Evolutionary conservation across 345 rosid species (phyloP).

Genomic region (Diplotaxis tenuifolia): DNA sequence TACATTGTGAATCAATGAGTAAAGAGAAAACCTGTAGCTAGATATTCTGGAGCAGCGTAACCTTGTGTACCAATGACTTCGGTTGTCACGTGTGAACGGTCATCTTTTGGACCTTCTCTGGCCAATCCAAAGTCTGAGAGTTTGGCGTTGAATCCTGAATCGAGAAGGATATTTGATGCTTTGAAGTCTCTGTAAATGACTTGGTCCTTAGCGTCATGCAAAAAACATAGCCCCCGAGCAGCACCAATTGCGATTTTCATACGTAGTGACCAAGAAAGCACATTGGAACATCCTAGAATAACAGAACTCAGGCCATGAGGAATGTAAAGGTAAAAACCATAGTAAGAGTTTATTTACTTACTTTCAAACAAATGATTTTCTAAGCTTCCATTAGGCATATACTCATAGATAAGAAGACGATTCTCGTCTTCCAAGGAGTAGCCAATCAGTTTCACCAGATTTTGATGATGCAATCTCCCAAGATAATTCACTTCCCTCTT

Average conservation of each 20-base stretch:
- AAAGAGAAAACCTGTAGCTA: constrained; percentile 66
- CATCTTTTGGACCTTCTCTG: constrained; percentile 87
- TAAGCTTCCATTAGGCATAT: constrained; percentile 73
- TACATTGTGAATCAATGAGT: not conserved
- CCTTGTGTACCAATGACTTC: constrained; percentile 85
- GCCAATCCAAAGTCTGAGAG: constrained; percentile 98
- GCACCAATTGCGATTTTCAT: constrained; percentile 68
- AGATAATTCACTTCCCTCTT: constrained; percentile 78
- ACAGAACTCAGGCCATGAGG: not conserved
- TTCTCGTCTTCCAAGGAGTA: constrained; percentile 62
- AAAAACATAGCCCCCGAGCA: constrained; percentile 72
- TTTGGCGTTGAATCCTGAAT: constrained; percentile 67
- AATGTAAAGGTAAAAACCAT: not conserved
- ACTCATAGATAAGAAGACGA: constrained; percentile 81
- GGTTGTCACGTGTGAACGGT: constrained; percentile 87
- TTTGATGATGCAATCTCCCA: constrained; percentile 74
- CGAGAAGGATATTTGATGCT: constrained; percentile 74
- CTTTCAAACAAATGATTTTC: constrained; percentile 68
- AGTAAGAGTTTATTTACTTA: constrained; percentile 37
- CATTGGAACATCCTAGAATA: constrained; percentile 24
- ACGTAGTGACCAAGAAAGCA: constrained; percentile 65
- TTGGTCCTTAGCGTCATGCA: constrained; percentile 64
- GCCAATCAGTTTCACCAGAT: constrained; percentile 76
- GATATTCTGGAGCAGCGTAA: constrained; percentile 91
- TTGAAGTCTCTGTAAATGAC: constrained; percentile 86